Evolutionary conservation across 2,329 filamentous ascomycete genomes (phyloP).

Genomic region (Monosporascus sp.): DNA sequence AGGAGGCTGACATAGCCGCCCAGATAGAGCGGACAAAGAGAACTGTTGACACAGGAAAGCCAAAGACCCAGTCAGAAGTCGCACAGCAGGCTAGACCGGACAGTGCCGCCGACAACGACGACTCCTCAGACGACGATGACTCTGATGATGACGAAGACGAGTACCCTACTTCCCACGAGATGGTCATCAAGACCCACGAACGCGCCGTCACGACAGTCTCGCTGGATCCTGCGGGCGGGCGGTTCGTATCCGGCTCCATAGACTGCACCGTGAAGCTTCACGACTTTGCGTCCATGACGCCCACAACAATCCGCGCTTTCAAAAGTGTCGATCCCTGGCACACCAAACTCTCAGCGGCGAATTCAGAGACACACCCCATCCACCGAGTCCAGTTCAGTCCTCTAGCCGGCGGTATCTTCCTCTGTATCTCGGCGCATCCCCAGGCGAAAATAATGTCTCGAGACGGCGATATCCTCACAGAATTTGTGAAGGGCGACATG

Average conservation of each 20-base stretch:
- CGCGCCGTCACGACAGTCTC: conserved; percentile 79
- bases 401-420: conserved; percentile 69
- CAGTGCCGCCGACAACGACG: conserved; percentile 31
- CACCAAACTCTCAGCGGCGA: conserved; percentile 62
- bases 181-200: conserved; percentile 88
- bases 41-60: conserved; percentile 31
- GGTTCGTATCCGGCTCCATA: conserved; percentile 83
- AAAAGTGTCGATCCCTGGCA: conserved; percentile 83
- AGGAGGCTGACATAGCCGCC: conserved; percentile 65
- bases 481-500: conserved; percentile 98
- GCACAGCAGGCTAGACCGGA: conserved; percentile 16
- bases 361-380: conserved; percentile 79
- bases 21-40: conserved; percentile 79
- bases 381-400: conserved; percentile 85
- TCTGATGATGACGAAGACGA: conserved; percentile 74
- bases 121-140: conserved; percentile 46
- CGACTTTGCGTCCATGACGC: conserved; percentile 93
- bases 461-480: conserved; percentile 78
- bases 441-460: conserved; percentile 86
- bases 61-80: conserved; percentile 23
- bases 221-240: conserved; percentile 76
- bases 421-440: conserved; percentile 83
- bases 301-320: conserved; percentile 89
- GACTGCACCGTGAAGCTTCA: conserved; percentile 91
- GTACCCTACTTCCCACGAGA: conserved; percentile 87